Evolutionary conservation across 495 filamentous ascomycete species (phyloP).

Genomic region (Baudoinia panamericana): DNA sequence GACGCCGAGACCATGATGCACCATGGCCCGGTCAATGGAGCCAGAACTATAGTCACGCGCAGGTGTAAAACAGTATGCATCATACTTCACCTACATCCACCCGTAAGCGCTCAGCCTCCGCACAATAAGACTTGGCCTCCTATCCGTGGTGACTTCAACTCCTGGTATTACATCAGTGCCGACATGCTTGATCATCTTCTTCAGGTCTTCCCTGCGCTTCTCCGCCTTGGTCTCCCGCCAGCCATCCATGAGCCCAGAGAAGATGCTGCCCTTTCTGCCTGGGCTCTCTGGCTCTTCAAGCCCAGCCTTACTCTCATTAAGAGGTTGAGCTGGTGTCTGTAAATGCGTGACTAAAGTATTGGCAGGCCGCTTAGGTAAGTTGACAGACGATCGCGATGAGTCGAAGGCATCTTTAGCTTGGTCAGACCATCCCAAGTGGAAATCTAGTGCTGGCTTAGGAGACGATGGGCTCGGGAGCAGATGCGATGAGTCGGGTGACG

Average conservation of each 20-base stretch:
- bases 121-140: background rate
- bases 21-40: too few species aligned
- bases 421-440: slow-evolving; percentile 14
- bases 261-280: slow-evolving; percentile 6
- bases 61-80: too few species aligned
- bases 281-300: slow-evolving; percentile 7
- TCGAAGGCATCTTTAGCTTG: slow-evolving; percentile 5
- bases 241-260: slow-evolving; percentile 8
- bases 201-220: slow-evolving; percentile 22
- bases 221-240: slow-evolving; percentile 19
- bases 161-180: background rate
- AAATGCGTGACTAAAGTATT: slow-evolving; percentile 1
- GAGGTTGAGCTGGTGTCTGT: slow-evolving; percentile 6
- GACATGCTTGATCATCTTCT: slow-evolving; percentile 18
- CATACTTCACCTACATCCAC: background rate
- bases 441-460: background rate
- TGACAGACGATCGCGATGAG: slow-evolving; percentile 5
- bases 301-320: slow-evolving; percentile 4
- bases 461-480: slow-evolving; percentile 1
- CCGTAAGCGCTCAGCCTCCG: slow-evolving; percentile 1
- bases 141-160: background rate
- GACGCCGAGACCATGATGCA: too few species aligned
- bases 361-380: background rate
- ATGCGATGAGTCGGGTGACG: slow-evolving; percentile 5
- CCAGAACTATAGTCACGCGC: too few species aligned